Base-by-base conservation (phyloP, 1,284 basidiomycete genomes). In the Cryptococcus sp. region DNA sequence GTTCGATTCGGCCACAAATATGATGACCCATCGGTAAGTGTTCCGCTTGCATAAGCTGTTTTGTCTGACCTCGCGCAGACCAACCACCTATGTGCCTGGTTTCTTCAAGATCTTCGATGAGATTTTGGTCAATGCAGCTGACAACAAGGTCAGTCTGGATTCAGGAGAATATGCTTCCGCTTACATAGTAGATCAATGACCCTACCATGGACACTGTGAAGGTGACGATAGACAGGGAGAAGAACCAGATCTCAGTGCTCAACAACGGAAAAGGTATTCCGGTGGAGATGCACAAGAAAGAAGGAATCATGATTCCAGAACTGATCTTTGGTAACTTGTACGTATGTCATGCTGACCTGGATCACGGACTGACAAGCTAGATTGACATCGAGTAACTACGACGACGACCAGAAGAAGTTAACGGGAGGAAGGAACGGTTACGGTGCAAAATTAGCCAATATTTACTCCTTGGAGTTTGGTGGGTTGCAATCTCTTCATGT, bases 31-130 rank as follows among this genome's bases (percentile, higher is more conserved):
- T 68, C 81, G 86, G 67, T 80, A 42, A 56, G 77, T 64, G 0
- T n/a, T 14, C 36, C 7, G 44, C 15, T 30, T 35, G 32, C 30
- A 6, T 43, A 11, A 11, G 33, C 31, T 7, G 31, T 14, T 34
- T n/a, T 15, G 14, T 30, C 52, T 55, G 46, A n/a, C 15, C 38
- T 3, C 35, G 41, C 4, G 2, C 51, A 80, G 82, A 48, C 86
- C 93, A 49, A 89, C 93, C 64, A 90, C 85, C 62, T 98, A 88
- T 71, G 94, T 98, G 2, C 96, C 96, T 0, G 96, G 95, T 61
- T 96, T 99, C 77, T 96, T 96, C 84, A 98, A 99, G 82, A 98
- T 98, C 72, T 88, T 98, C 46, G 96, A 99, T 71, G 96, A 99
- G 79, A 99, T 99, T 68, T 82, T 99, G 5, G 96, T 99, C 67